A percentile compares a stretch with the other conserved stretches of the same genome.
Evolutionary conservation across 306 rosid species (phyloP).

Genomic region (Trifolium fragiferum): DNA sequence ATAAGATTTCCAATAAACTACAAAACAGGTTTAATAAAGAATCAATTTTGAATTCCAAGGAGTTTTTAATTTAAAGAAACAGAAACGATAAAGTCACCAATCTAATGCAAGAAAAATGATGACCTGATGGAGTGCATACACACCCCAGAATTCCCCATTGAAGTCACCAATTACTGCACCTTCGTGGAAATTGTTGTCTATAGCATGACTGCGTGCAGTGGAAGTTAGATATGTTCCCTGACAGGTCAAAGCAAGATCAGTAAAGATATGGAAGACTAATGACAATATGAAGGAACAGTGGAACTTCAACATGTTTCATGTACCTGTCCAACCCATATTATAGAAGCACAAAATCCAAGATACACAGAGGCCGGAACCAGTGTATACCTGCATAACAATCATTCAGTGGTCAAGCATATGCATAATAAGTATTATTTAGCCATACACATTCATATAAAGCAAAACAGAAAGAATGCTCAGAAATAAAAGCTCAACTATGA

Average conservation of each 20-base stretch:
- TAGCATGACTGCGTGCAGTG: conserved; percentile 79
- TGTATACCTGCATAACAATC: conserved; percentile 73
- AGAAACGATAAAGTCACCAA: conserved; percentile 17
- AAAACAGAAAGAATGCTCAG: conserved; percentile 23
- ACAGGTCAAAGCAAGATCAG: conserved; percentile 42
- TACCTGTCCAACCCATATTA: conserved; percentile 99
- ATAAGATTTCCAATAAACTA: conserved; percentile 94
- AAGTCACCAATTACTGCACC: conserved; percentile 88
- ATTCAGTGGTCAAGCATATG: conserved; percentile 28
- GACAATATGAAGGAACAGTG: conserved; percentile 36
- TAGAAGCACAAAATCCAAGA: conserved; percentile 94
- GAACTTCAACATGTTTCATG: conserved; percentile 34
- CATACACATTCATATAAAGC: conserved; percentile 22
- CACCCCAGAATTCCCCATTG: conserved; percentile 94
- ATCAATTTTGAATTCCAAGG: conserved; percentile 19
- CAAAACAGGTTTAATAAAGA: conserved; percentile 33
- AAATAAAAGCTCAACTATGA: conserved; percentile 14
- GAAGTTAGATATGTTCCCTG: conserved; percentile 97
- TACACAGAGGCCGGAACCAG: conserved; percentile 91
- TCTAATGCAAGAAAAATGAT: conserved; percentile 5
- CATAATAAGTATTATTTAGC: conserved; percentile 8
- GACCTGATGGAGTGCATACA: conserved; percentile 88
- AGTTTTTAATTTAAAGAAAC: conserved; percentile 1
- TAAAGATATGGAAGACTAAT: conserved; percentile 10
- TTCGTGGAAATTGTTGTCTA: conserved; percentile 64